Conservation (phyloP, 768 basidiomycete species). For the Nidularia sp. region DNA sequence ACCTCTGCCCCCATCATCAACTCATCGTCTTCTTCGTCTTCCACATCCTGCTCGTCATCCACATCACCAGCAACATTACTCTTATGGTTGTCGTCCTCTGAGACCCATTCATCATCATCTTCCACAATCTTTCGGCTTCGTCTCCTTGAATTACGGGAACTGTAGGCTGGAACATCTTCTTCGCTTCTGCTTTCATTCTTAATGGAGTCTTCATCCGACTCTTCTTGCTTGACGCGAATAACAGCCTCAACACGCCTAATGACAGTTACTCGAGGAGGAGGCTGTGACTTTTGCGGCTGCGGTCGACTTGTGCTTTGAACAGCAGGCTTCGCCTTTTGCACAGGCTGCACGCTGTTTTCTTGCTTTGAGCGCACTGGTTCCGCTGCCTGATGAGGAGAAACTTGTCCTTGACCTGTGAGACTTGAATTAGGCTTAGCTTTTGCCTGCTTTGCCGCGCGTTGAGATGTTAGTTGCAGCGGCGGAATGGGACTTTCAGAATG, state of each 20-base stretch:
- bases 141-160: constrained; percentile 1
- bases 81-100: neutral
- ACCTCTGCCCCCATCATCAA: constrained; percentile 62
- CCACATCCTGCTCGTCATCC: neutral
- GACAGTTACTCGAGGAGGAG: constrained; percentile 24
- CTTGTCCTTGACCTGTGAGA: neutral
- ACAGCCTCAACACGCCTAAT: constrained; percentile 67
- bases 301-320: neutral
- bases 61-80: constrained; percentile 8
- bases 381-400: neutral
- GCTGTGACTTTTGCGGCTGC: constrained; percentile 5
- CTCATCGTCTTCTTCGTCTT: constrained; percentile 38
- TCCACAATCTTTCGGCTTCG: constrained; percentile 6
- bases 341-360: neutral
- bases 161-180: constrained; percentile 1
- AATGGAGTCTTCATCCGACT: constrained; percentile 30
- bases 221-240: constrained; percentile 63
- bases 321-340: neutral
- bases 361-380: neutral
- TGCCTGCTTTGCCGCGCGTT: neutral
- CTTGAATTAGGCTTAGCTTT: neutral
- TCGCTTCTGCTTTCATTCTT: constrained; percentile 6
- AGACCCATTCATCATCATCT: constrained; percentile 4
- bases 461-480: neutral
- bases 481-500: constrained; percentile 12